Evolutionary conservation across 169 alveolate species (phyloP).

Genomic region (Cryptosporidium viatorum): DNA sequence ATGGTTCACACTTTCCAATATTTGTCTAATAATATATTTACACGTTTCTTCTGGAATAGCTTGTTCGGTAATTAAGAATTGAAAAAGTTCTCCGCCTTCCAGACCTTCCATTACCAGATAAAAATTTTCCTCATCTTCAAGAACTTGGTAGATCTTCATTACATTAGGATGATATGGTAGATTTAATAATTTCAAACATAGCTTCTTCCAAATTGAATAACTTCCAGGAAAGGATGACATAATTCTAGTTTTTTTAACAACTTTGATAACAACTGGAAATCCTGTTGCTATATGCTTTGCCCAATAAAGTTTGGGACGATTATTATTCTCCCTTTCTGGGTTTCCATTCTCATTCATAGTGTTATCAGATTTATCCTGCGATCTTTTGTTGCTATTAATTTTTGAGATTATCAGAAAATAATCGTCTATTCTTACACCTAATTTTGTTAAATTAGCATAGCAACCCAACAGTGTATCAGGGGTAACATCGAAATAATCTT

Average conservation of each 20-base stretch:
- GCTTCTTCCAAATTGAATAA: slow-evolving; percentile 82
- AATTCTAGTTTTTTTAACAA: slow-evolving; percentile 62
- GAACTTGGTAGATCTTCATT: slow-evolving; percentile 86
- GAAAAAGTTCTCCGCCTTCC: slow-evolving; percentile 91
- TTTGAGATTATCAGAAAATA: slow-evolving; percentile 26
- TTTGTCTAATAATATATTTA: slow-evolving; percentile 88
- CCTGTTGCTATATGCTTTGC: slow-evolving; percentile 73
- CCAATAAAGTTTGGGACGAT: slow-evolving; percentile 72
- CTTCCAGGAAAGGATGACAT: slow-evolving; percentile 65
- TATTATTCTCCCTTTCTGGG: slow-evolving; percentile 10
- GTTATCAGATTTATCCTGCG: slow-evolving; percentile 31
- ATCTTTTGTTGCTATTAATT: slow-evolving; percentile 53
- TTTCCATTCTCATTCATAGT: background rate
- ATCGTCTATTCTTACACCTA: slow-evolving; percentile 53
- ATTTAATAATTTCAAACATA: slow-evolving; percentile 86
- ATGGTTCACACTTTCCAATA: slow-evolving; percentile 85
- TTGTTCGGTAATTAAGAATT: slow-evolving; percentile 86
- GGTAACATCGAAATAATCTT: slow-evolving; percentile 5
- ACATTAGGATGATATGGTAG: slow-evolving; percentile 85
- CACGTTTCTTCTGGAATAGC: slow-evolving; percentile 90
- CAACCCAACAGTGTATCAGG: slow-evolving; percentile 62
- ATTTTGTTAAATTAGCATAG: slow-evolving; percentile 48
- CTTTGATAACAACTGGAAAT: slow-evolving; percentile 70
- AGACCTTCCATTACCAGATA: slow-evolving; percentile 88
- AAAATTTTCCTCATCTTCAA: slow-evolving; percentile 86